These are phyloP conservation scores for Ascochyta koolunga DNA, from an alignment of 2,329 filamentous ascomycete genomes.

Conservation along the genomic window DNA sequence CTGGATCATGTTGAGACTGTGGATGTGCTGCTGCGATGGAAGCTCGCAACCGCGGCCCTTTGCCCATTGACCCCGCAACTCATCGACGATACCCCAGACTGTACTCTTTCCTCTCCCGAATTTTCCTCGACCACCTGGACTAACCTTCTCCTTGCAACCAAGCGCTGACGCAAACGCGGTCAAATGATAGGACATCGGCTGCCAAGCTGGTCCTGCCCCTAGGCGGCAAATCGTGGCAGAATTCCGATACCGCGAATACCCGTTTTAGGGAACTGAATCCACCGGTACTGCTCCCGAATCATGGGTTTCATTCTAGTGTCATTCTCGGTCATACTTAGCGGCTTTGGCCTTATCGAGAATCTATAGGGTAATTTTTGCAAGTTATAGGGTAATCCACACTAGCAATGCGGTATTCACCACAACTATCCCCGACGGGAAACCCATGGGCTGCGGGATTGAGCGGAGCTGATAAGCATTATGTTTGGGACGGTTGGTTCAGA, in stretches of 20 bases:
- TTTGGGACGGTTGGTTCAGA: constrained; percentile 6
- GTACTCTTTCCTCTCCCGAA: constrained; percentile 20
- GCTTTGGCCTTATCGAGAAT: constrained; percentile 36
- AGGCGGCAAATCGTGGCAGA: constrained; percentile 34
- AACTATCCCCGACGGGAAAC: constrained; percentile 20
- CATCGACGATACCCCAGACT: constrained; percentile 17
- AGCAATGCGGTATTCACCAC: constrained; percentile 18
- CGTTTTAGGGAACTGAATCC: constrained; percentile 39
- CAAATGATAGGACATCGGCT: constrained; percentile 24
- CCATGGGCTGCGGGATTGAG: constrained; percentile 22
- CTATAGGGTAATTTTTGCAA: constrained; percentile 42
- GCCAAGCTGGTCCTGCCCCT: constrained; percentile 12
- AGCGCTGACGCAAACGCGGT: constrained; percentile 18
- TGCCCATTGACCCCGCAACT: constrained; percentile 25
- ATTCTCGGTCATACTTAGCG: constrained; percentile 27
- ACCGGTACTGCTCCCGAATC: constrained; percentile 21
- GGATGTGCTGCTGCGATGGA: constrained; percentile 19
- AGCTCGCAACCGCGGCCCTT: constrained; percentile 27
- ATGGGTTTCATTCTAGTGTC: constrained; percentile 33
- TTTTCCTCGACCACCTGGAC: constrained; percentile 27
- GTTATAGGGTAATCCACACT: constrained; percentile 47
- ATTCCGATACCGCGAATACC: constrained; percentile 38
- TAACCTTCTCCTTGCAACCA: constrained; percentile 25
- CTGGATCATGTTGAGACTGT: constrained; percentile 19
- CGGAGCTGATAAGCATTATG: constrained; percentile 32